phyloP scores from a whole-genome alignment of 805 yeast species.

The Priceomyces medius region DNA sequence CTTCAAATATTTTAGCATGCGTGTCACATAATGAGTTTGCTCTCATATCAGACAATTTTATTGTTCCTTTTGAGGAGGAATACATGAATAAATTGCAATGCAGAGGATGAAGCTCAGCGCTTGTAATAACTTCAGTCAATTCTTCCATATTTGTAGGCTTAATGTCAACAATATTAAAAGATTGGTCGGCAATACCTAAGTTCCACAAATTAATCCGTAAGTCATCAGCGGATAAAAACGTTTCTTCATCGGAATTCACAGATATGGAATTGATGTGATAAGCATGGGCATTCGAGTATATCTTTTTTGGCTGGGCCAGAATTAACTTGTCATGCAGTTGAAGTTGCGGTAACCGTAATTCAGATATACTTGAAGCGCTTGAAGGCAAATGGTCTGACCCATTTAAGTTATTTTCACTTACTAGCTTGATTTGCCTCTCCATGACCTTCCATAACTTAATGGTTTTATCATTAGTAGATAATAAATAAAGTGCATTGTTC shows the following conservation, averaged over 20 bases:
- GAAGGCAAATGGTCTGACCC: constrained; percentile 28
- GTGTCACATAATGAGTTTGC: constrained; percentile 90
- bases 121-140: constrained; percentile 93
- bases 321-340: constrained; percentile 93
- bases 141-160: constrained; percentile 99
- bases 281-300: constrained; percentile 95
- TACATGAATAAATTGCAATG: constrained; percentile 94
- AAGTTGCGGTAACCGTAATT: constrained; percentile 78
- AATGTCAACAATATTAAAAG: constrained; percentile 95
- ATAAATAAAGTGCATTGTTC: constrained; percentile 84
- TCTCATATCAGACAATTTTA: constrained; percentile 95
- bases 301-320: constrained; percentile 89
- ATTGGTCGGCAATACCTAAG: constrained; percentile 87
- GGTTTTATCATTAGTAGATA: constrained; percentile 96
- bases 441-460: constrained; percentile 95
- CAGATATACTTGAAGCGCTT: constrained; percentile 24
- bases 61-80: constrained; percentile 92
- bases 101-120: constrained; percentile 93
- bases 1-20: constrained; percentile 86
- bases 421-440: constrained; percentile 89
- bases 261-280: constrained; percentile 96
- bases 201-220: constrained; percentile 95
- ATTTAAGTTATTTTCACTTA: constrained; percentile 79
- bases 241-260: constrained; percentile 93
- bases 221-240: constrained; percentile 90